phyloP scores from a whole-genome alignment of 2,329 filamentous ascomycete genomes.

The Ophiosphaerella narmari region DNA sequence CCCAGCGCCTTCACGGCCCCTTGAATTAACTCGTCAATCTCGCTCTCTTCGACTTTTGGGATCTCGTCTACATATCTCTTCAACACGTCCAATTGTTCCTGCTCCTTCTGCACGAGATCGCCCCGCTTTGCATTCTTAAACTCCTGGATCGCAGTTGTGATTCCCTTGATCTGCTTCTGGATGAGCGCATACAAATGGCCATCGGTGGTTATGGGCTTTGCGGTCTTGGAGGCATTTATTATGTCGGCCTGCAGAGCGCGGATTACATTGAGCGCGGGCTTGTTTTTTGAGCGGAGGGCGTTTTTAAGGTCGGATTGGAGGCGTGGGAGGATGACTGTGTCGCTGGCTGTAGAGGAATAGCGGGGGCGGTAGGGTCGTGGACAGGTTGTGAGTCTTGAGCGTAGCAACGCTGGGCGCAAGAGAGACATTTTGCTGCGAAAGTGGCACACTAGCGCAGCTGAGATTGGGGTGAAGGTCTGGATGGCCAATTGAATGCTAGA shows the following conservation, averaged over 20 bases:
- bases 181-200: constrained; percentile 70
- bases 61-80: constrained; percentile 67
- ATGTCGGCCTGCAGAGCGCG: constrained; percentile 71
- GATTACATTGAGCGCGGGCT: constrained; percentile 68
- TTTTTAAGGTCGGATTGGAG: constrained; percentile 53
- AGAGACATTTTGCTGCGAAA: constrained; percentile 27
- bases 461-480: too few species aligned
- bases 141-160: constrained; percentile 64
- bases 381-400: constrained; percentile 16
- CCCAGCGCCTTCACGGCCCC: constrained; percentile 58
- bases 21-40: constrained; percentile 61
- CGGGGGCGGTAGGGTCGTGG: constrained; percentile 25
- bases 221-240: constrained; percentile 76
- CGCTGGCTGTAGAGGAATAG: constrained; percentile 18
- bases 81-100: constrained; percentile 66
- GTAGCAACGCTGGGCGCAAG: constrained; percentile 24
- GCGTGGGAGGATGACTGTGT: constrained; percentile 46
- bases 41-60: constrained; percentile 61
- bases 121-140: constrained; percentile 66
- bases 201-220: constrained; percentile 71
- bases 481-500: too few species aligned
- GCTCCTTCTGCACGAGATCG: constrained; percentile 74
- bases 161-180: constrained; percentile 64
- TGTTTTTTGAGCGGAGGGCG: constrained; percentile 56
- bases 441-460: too few species aligned